These are phyloP conservation scores for Fragosphaeria purpurea DNA, from an alignment of 2,329 filamentous ascomycete genomes.

Conservation along the genomic window DNA sequence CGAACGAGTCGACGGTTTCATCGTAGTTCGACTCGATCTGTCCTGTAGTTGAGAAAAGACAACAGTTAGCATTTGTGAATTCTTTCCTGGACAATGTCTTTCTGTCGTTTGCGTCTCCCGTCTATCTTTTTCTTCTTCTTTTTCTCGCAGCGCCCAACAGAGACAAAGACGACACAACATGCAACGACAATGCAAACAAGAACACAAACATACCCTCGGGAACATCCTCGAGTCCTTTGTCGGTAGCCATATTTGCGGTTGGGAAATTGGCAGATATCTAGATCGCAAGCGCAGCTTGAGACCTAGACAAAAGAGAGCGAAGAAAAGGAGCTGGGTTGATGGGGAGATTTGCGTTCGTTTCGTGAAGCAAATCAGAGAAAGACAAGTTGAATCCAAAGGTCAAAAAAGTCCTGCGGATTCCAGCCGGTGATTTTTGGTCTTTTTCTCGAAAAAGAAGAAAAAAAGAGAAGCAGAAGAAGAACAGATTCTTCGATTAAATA, in stretches of 20 bases:
- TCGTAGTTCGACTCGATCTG: conserved; percentile 99
- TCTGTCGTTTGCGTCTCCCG: neutral
- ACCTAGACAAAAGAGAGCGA: conserved; percentile 43
- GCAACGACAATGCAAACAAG: neutral
- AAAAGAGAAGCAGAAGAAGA: conserved; percentile 20
- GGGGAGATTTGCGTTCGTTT: conserved; percentile 19
- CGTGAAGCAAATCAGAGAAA: conserved; percentile 10
- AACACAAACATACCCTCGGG: conserved; percentile 65
- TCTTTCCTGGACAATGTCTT: no score
- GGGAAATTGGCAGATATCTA: conserved; percentile 44
- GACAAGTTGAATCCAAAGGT: conserved; percentile 4
- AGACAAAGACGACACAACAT: neutral
- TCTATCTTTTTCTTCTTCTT: no score
- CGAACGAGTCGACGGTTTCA: conserved; percentile 98
- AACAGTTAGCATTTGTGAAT: no score
- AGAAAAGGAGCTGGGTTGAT: conserved; percentile 26
- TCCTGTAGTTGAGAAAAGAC: conserved; percentile 42
- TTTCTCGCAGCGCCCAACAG: no score
- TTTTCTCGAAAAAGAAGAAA: conserved; percentile 2
- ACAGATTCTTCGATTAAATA: no score
- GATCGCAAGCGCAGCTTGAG: conserved; percentile 71
- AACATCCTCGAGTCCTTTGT: conserved; percentile 97
- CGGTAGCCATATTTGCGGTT: conserved; percentile 93
- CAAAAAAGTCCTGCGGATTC: conserved; percentile 19
- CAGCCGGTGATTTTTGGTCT: conserved; percentile 7